Percentiles rank a stretch among this genome's conserved stretches.
Evolutionary conservation across 1,284 basidiomycete species (phyloP).

Genomic region (Tetrapyrgos nigripes): DNA sequence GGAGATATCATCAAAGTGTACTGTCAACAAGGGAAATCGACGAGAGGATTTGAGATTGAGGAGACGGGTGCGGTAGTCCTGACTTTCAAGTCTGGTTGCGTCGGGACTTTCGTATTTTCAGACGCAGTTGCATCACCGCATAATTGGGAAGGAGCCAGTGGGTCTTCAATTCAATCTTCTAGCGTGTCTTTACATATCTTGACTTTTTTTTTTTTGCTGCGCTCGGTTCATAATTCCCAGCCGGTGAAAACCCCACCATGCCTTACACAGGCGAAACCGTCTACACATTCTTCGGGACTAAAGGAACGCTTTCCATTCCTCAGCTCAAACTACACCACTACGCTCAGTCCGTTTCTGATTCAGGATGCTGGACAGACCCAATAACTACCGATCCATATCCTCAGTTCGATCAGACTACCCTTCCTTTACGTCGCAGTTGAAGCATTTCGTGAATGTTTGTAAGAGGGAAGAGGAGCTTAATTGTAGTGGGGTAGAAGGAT

Average conservation of each 20-base stretch:
- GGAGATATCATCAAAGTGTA: conserved; percentile 16
- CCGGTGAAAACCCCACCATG: conserved; percentile 19
- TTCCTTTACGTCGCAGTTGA: conserved; percentile 14
- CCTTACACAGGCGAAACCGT: conserved; percentile 7
- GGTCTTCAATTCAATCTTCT: not conserved
- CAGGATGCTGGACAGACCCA: conserved; percentile 14
- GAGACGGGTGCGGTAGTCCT: conserved; percentile 19
- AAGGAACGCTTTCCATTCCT: conserved; percentile 13
- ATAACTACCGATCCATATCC: conserved; percentile 3
- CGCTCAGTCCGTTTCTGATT: not conserved
- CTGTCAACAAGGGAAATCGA: conserved; percentile 7
- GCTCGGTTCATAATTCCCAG: not conserved
- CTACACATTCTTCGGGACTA: conserved; percentile 19
- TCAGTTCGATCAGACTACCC: not conserved
- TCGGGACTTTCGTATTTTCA: conserved; percentile 21
- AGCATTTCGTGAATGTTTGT: conserved; percentile 11
- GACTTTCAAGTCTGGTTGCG: conserved; percentile 13
- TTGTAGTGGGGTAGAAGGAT: conserved; percentile 13
- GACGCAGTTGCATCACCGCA: conserved; percentile 15
- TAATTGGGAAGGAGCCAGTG: conserved; percentile 16
- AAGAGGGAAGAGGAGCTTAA: conserved; percentile 1
- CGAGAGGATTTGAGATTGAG: conserved; percentile 12
- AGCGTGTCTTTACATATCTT: not conserved
- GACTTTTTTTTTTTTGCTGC: not conserved
- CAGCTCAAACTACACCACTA: conserved; percentile 9